These are phyloP conservation scores for Luzula sylvatica DNA, from an alignment of 176 grass and related monocot genomes.

Conservation along the genomic window DNA sequence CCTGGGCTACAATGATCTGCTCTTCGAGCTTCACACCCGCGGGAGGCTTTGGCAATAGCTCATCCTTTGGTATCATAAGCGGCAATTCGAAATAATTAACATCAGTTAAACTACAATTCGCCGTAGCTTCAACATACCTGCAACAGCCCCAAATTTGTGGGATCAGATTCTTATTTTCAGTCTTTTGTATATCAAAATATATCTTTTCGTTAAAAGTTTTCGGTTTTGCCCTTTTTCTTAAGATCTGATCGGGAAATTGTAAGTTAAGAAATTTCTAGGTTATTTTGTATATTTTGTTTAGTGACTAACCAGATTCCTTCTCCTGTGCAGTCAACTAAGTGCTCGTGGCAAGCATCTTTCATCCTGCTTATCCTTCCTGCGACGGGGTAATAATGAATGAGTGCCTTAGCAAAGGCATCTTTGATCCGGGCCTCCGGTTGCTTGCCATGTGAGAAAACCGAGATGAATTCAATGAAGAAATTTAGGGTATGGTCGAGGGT, in stretches of 20 bases:
- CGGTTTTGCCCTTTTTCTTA: too few relatives aligned
- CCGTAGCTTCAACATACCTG: background rate
- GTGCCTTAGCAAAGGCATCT: constrained; percentile 43
- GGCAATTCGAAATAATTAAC: constrained; percentile 13
- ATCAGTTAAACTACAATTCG: constrained; percentile 11
- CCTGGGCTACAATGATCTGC: constrained; percentile 20
- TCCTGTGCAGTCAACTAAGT: constrained; percentile 18
- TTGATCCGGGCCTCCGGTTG: constrained; percentile 31
- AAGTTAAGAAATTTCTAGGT: too few relatives aligned
- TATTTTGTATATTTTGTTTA: too few relatives aligned
- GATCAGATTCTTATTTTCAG: too few relatives aligned
- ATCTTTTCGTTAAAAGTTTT: too few relatives aligned
- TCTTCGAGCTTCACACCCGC: constrained; percentile 1
- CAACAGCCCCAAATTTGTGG: background rate
- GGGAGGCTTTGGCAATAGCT: constrained; percentile 4
- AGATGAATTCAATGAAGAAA: constrained; percentile 56
- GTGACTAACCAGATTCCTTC: constrained; percentile 38
- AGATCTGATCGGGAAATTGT: too few relatives aligned
- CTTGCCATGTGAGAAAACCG: constrained; percentile 28
- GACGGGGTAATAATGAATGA: constrained; percentile 62
- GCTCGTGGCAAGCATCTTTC: background rate
- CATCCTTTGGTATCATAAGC: constrained; percentile 1
- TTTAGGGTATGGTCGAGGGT: constrained; percentile 52
- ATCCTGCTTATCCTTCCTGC: constrained; percentile 41
- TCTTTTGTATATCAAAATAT: too few relatives aligned